Conservation (phyloP, 345 rosid genomes). For the Noccaea bulbosa region DNA sequence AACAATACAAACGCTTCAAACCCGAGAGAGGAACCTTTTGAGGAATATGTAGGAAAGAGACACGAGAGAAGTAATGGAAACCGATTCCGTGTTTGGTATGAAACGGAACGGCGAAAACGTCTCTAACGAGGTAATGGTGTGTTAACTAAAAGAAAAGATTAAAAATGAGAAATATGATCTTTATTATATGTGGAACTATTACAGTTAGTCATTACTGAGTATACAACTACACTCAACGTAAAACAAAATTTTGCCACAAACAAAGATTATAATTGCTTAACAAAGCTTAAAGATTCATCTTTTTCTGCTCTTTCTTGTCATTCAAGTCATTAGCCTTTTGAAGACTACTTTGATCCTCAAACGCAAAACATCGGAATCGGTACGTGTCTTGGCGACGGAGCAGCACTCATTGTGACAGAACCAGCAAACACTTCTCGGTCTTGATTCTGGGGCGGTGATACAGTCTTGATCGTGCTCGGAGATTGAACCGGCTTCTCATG, state of each 20-base stretch:
- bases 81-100: constrained; percentile 12
- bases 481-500: background rate
- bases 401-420: constrained; percentile 17
- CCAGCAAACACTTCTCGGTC: background rate
- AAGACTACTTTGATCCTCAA: background rate
- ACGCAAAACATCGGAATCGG: constrained; percentile 25
- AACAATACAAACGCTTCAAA: background rate
- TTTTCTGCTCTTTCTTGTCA: background rate
- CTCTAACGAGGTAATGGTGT: background rate
- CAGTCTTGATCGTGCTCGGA: constrained; percentile 2
- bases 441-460: background rate
- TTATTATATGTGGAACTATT: too few species aligned
- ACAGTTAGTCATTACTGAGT: too few species aligned
- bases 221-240: too few species aligned
- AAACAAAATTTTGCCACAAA: too few species aligned
- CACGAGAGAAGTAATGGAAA: background rate
- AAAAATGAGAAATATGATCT: too few species aligned
- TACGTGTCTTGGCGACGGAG: constrained; percentile 32
- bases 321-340: background rate
- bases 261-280: background rate
- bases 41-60: constrained; percentile 8
- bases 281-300: background rate
- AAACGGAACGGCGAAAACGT: constrained; percentile 14
- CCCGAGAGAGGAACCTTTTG: background rate
- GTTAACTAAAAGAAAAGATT: background rate